Evolutionary conservation across 1,139 yeast genomes (phyloP).

Genomic region (Zygotorulaspora mrakii): DNA sequence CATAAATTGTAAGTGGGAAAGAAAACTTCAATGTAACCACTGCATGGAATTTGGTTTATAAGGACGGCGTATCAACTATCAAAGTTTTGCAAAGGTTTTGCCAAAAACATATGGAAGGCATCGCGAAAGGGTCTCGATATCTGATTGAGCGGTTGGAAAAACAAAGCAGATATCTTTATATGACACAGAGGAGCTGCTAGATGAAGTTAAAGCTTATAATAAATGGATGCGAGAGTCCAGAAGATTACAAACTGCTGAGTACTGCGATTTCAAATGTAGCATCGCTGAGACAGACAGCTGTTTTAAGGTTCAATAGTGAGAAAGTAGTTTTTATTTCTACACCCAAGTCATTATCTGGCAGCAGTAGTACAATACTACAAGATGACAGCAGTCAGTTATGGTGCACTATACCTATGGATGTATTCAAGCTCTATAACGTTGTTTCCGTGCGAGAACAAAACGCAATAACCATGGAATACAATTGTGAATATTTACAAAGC

Average conservation of each 20-base stretch:
- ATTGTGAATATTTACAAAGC: conserved; percentile 31
- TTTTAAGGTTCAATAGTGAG: conserved; percentile 33
- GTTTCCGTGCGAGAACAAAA: conserved; percentile 30
- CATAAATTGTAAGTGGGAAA: no score
- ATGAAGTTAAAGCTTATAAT: conserved; percentile 35
- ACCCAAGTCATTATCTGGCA: conserved; percentile 22
- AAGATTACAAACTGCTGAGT: conserved; percentile 33
- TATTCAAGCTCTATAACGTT: conserved; percentile 29
- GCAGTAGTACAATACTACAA: conserved; percentile 19
- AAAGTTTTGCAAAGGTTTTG: no score
- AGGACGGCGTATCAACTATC: background rate
- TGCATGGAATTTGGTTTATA: no score
- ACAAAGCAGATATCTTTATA: no score
- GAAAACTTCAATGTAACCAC: no score
- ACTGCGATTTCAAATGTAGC: conserved; percentile 35
- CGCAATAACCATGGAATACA: conserved; percentile 35
- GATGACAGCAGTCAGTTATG: conserved; percentile 35
- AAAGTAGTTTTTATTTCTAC: conserved; percentile 33
- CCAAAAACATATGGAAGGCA: no score
- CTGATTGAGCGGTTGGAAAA: no score
- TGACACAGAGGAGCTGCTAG: background rate
- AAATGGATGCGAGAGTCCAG: conserved; percentile 31
- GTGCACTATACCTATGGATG: conserved; percentile 37
- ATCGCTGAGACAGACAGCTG: conserved; percentile 33
- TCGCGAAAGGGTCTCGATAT: no score